Evolutionary conservation across 306 rosid genomes (phyloP).

Genomic region (Inga leiocalycina): DNA sequence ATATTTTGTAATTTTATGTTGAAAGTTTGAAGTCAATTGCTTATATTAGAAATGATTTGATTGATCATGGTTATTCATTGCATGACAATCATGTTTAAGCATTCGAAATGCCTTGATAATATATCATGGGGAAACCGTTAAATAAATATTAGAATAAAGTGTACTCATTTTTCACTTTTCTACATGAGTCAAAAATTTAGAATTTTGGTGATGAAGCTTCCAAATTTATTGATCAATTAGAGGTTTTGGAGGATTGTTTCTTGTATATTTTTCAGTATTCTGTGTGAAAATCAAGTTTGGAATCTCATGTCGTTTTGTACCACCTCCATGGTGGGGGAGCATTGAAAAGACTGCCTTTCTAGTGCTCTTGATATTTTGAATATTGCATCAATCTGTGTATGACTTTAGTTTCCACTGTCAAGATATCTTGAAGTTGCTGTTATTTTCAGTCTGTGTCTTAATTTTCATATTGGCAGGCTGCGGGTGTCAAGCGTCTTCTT

Average conservation of each 20-base stretch:
- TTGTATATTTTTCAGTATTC: not conserved
- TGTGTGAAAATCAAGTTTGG: not conserved
- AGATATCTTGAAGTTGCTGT: conserved; percentile 2
- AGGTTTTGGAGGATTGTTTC: not conserved
- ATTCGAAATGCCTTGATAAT: conserved; percentile 7
- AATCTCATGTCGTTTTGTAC: not conserved
- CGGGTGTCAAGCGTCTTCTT: conserved; percentile 94
- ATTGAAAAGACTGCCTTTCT: conserved; percentile 15
- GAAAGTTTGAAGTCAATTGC: not conserved
- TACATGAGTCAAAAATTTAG: not conserved
- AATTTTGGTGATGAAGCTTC: not conserved
- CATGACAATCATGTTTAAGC: not conserved
- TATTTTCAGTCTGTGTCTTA: conserved; percentile 7
- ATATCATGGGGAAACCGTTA: conserved; percentile 3
- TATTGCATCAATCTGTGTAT: not conserved
- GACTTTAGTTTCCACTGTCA: not conserved
- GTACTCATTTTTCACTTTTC: not conserved
- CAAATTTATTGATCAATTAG: not conserved
- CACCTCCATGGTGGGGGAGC: not conserved
- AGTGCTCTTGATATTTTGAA: conserved; percentile 1
- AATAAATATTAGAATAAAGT: not conserved
- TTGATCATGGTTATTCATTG: conserved; percentile 2
- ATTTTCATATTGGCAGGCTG: conserved; percentile 66
- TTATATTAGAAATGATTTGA: not conserved
- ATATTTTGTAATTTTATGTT: conserved; percentile 12